phyloP scores from a whole-genome alignment of 805 yeast genomes.

The Lachancea meyersii region DNA sequence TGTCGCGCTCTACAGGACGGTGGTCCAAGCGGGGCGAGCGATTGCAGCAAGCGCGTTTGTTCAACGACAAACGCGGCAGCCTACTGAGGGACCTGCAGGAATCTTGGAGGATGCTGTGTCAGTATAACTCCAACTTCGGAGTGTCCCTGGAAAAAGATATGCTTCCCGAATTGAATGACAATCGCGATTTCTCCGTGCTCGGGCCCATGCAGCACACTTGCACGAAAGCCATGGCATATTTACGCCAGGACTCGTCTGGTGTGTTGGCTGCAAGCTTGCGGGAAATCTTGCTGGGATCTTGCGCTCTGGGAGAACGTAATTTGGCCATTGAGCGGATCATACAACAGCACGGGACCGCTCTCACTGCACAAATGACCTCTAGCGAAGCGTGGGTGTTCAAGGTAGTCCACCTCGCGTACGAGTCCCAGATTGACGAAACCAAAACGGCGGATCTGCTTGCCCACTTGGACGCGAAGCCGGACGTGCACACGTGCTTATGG shows the following conservation, averaged over 20 bases:
- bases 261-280: conserved; percentile 15
- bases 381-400: conserved; percentile 22
- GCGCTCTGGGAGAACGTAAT: conserved; percentile 14
- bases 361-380: conserved; percentile 2
- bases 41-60: conserved; percentile 25
- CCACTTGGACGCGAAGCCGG: conserved; percentile 3
- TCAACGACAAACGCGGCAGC: conserved; percentile 26
- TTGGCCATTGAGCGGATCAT: conserved; percentile 11
- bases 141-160: background rate
- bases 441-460: background rate
- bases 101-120: conserved; percentile 32
- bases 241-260: conserved; percentile 13
- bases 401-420: conserved; percentile 19
- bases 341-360: background rate
- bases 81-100: conserved; percentile 15
- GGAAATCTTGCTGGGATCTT: conserved; percentile 21
- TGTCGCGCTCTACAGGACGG: conserved; percentile 46
- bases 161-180: conserved; percentile 9
- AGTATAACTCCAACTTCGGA: conserved; percentile 28
- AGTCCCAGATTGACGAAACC: background rate
- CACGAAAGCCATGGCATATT: conserved; percentile 11
- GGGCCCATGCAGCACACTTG: conserved; percentile 8
- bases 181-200: conserved; percentile 28
- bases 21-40: conserved; percentile 27
- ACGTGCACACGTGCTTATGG: conserved; percentile 16